These are phyloP conservation scores for Neurospora sp. DNA, from an alignment of 495 filamentous ascomycete genomes.

Conservation along the genomic window DNA sequence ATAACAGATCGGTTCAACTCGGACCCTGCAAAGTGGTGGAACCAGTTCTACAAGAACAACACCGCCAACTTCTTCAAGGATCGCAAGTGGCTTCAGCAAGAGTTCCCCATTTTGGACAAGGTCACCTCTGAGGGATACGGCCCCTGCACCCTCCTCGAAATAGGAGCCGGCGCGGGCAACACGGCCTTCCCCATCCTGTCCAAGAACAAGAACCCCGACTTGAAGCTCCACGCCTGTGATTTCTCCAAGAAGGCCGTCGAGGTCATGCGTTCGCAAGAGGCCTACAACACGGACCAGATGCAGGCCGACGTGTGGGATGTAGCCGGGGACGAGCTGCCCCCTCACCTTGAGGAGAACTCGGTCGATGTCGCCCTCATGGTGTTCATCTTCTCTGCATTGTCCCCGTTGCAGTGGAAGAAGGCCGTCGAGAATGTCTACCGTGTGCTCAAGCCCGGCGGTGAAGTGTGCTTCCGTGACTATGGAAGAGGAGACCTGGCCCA, in stretches of 20 bases:
- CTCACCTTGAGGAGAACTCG: conserved; percentile 58
- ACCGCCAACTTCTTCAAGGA: conserved; percentile 96
- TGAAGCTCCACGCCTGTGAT: conserved; percentile 84
- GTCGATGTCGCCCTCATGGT: conserved; percentile 90
- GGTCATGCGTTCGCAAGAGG: conserved; percentile 65
- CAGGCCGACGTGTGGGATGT: conserved; percentile 91
- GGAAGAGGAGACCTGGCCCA: conserved; percentile 91
- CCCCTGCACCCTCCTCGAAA: conserved; percentile 62
- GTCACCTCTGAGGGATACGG: conserved; percentile 55
- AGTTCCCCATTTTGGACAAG: conserved; percentile 74
- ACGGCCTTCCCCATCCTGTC: conserved; percentile 83
- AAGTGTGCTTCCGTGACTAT: conserved; percentile 90
- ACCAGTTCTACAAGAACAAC: conserved; percentile 93
- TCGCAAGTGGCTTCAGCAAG: conserved; percentile 89
- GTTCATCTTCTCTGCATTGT: conserved; percentile 91
- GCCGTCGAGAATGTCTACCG: conserved; percentile 74
- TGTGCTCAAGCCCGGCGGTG: conserved; percentile 78
- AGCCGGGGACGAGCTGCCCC: conserved; percentile 57
- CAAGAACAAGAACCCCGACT: conserved; percentile 65
- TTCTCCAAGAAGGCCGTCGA: conserved; percentile 87
- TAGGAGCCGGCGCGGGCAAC: conserved; percentile 93
- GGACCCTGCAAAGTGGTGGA: conserved; percentile 91
- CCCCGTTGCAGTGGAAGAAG: conserved; percentile 71
- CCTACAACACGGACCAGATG: conserved; percentile 52
- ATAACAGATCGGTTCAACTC: conserved; percentile 63